Evolutionary conservation across 148 eudicot species (phyloP), one percentile per base, ranked within the genome.

Genomic region (Cornus suecica): DNA sequence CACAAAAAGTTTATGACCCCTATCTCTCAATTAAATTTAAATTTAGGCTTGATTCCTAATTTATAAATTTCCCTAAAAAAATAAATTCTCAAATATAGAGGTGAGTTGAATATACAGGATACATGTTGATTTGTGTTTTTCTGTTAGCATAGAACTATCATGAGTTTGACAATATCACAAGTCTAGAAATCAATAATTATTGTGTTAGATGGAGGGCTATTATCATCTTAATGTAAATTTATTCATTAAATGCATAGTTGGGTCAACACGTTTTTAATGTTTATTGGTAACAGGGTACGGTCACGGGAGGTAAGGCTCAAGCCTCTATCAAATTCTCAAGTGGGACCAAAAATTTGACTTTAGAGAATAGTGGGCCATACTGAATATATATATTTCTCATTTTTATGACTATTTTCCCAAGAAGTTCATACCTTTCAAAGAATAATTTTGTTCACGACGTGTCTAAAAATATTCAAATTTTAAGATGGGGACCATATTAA

Each of bases 131-230:
- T 8, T 45, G 14, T 45, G 14, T 45, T 4, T 45, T 8, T 45
- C 10, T 45, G 14, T 45, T 8, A 45, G 9, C 10, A 8, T 45
- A 48, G 13, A 7, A 16, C 54, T 37, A 22, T 58, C 62, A 58
- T n/a, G 4, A 54, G 16, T 6, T 54, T 54, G n/a, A 54, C 61
- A 54, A 14, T 0, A 9, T n/a, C n/a, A n/a, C n/a, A n/a, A n/a
- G 69, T 56, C 66, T 72, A 72, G 65, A 72, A 58, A 31, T 23
- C 58, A 45, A 11, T 10, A 22, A n/a, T n/a, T n/a, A n/a, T n/a
- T n/a, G 74, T 58, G 65, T 34, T 18, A 58, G 66, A 58, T 58
- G 74, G 65, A 7, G 45, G 22, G 74, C 74, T 58, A 13, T 5
- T 72, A 20, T 71, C 45, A 54, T 27, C 64, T 54, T 71, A n/a